phyloP scores from a whole-genome alignment of 2,329 filamentous ascomycete genomes.

The Trichoderma arundinaceum region DNA sequence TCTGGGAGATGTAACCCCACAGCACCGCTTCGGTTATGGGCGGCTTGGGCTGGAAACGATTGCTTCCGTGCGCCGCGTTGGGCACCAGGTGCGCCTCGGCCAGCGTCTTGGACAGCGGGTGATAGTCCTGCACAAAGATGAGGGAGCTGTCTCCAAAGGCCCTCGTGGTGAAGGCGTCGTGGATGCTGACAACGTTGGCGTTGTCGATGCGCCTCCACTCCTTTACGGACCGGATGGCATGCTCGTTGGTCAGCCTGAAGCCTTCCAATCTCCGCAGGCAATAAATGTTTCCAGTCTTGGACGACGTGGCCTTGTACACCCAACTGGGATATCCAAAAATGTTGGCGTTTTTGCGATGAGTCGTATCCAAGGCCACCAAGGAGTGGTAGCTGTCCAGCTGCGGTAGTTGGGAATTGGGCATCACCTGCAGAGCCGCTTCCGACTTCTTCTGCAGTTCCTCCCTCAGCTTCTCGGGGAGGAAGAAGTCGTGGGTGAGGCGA shows the following conservation, averaged over 20 bases:
- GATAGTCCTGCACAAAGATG: slow-evolving; percentile 92
- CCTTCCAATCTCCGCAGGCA: slow-evolving; percentile 86
- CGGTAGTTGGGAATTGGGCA: slow-evolving; percentile 78
- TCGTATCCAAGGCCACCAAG: slow-evolving; percentile 85
- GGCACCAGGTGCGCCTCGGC: slow-evolving; percentile 75
- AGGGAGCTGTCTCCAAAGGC: slow-evolving; percentile 94
- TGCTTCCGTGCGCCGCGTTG: slow-evolving; percentile 49
- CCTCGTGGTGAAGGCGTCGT: slow-evolving; percentile 91
- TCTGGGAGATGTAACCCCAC: slow-evolving; percentile 92
- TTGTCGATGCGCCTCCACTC: slow-evolving; percentile 88
- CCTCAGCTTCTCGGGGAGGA: slow-evolving; percentile 82
- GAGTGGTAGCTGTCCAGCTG: slow-evolving; percentile 90
- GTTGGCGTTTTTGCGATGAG: slow-evolving; percentile 75
- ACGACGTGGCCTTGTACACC: slow-evolving; percentile 93
- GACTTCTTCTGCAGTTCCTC: slow-evolving; percentile 89
- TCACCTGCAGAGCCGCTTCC: slow-evolving; percentile 81
- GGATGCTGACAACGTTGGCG: slow-evolving; percentile 80
- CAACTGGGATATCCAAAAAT: slow-evolving; percentile 89
- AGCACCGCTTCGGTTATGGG: slow-evolving; percentile 73
- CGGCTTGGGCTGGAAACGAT: slow-evolving; percentile 52
- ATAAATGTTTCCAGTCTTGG: slow-evolving; percentile 88
- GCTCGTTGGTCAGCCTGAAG: slow-evolving; percentile 86
- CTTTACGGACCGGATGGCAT: slow-evolving; percentile 83
- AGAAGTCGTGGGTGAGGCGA: slow-evolving; percentile 86
- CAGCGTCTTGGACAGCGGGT: slow-evolving; percentile 87